phyloP scores from a whole-genome alignment of 345 rosid species.

The Citrus australasica region DNA sequence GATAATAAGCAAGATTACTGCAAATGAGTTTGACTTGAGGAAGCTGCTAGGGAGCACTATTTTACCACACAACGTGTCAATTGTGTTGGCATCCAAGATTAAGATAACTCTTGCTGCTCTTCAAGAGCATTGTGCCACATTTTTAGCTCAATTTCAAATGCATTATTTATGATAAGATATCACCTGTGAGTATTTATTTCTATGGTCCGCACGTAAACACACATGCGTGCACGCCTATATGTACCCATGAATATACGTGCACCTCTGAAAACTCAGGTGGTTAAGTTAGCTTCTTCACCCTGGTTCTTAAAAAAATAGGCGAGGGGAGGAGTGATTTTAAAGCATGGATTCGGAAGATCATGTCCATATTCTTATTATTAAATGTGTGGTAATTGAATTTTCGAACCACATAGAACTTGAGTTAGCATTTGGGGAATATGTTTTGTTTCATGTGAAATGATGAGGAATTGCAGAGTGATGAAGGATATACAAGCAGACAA shows the following conservation, averaged over 20 bases:
- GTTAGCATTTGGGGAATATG: background rate
- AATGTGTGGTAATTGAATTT: background rate
- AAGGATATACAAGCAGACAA: background rate
- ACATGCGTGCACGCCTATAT: background rate
- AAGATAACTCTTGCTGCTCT: slow-evolving; percentile 44
- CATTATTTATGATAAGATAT: slow-evolving; percentile 19
- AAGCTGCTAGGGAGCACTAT: slow-evolving; percentile 86
- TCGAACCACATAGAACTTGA: background rate
- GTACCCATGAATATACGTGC: background rate
- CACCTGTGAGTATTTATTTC: background rate
- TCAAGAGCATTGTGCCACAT: slow-evolving; percentile 49
- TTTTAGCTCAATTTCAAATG: slow-evolving; percentile 68
- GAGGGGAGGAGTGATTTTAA: no score
- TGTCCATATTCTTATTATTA: no score
- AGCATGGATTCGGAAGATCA: no score
- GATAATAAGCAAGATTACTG: slow-evolving; percentile 62
- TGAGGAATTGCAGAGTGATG: background rate
- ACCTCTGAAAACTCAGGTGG: no score
- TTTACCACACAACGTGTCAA: slow-evolving; percentile 47
- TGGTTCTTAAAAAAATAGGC: no score
- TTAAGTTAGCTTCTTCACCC: no score
- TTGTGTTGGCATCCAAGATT: slow-evolving; percentile 67
- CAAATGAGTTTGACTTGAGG: slow-evolving; percentile 82
- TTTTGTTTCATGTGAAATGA: background rate
- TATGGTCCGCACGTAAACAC: background rate